Conservation (phyloP, 2,329 filamentous ascomycete genomes). For the Talaromyces sp. region DNA sequence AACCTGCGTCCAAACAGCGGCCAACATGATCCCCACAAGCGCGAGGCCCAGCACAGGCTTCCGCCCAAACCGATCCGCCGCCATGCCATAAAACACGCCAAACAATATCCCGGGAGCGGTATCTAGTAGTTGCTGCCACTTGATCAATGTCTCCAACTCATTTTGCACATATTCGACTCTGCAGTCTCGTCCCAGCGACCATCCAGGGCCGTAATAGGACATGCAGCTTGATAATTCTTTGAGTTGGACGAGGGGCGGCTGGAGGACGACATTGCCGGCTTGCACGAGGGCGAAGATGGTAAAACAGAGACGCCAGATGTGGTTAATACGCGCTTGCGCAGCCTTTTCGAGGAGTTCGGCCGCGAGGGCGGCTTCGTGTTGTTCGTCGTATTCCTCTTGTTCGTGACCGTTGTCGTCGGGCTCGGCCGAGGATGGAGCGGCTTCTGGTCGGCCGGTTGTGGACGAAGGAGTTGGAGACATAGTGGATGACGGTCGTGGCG, state of each 20-base stretch:
- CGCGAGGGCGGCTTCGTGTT: neutral
- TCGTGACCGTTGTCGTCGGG: neutral
- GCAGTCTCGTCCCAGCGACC: constrained; percentile 18
- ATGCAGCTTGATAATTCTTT: constrained; percentile 16
- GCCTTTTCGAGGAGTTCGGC: constrained; percentile 6
- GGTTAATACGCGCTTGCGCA: constrained; percentile 2
- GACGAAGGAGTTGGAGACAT: constrained; percentile 1
- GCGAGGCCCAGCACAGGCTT: constrained; percentile 14
- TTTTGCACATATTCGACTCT: constrained; percentile 16
- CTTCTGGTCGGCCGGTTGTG: neutral
- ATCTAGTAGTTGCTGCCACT: constrained; percentile 18
- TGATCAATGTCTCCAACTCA: constrained; percentile 13
- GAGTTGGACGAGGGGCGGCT: constrained; percentile 15
- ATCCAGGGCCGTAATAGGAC: constrained; percentile 16
- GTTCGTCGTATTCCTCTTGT: neutral
- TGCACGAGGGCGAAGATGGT: constrained; percentile 16
- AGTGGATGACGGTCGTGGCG: neutral
- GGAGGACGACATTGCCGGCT: constrained; percentile 16
- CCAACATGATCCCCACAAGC: constrained; percentile 15
- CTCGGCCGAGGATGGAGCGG: neutral
- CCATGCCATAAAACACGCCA: constrained; percentile 19
- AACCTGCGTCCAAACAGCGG: constrained; percentile 15
- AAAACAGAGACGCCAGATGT: constrained; percentile 18
- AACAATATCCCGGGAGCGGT: constrained; percentile 18
- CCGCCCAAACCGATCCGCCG: constrained; percentile 17